phyloP scores from a whole-genome alignment of 441 rosid species.

The Isatis lusitanica region DNA sequence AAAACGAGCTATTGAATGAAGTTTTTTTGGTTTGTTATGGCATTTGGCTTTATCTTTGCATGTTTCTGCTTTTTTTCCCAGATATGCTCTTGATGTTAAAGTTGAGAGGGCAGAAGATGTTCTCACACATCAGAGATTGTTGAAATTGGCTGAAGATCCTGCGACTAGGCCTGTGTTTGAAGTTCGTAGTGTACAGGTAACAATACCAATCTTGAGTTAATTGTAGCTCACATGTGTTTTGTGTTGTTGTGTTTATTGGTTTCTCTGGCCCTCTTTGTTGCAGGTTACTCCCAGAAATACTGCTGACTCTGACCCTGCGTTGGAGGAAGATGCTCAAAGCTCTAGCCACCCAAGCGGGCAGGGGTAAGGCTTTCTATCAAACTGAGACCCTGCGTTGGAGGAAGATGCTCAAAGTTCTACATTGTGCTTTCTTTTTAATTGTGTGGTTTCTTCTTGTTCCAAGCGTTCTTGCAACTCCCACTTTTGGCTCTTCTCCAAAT shows the following conservation, averaged over 20 bases:
- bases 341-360: constrained; percentile 47
- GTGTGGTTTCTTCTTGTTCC: constrained; percentile 24
- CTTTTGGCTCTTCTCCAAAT: constrained; percentile 80
- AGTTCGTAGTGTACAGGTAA: constrained; percentile 79
- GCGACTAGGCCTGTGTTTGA: constrained; percentile 73
- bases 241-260: background rate
- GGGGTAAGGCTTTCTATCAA: constrained; percentile 41
- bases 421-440: background rate
- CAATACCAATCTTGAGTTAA: background rate
- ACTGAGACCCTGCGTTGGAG: background rate
- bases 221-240: background rate
- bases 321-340: constrained; percentile 73
- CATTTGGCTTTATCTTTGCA: constrained; percentile 7
- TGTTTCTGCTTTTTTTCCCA: constrained; percentile 19
- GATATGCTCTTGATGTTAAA: constrained; percentile 88
- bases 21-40: background rate
- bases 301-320: constrained; percentile 49
- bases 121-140: constrained; percentile 65
- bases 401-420: too few species aligned
- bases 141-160: constrained; percentile 75
- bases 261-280: constrained; percentile 19
- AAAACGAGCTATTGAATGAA: background rate
- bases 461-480: constrained; percentile 76
- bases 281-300: constrained; percentile 59
- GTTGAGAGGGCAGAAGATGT: constrained; percentile 92